Evolutionary conservation across 352 stramenopile species (phyloP).

Genomic region (Phytophthora idaei): DNA sequence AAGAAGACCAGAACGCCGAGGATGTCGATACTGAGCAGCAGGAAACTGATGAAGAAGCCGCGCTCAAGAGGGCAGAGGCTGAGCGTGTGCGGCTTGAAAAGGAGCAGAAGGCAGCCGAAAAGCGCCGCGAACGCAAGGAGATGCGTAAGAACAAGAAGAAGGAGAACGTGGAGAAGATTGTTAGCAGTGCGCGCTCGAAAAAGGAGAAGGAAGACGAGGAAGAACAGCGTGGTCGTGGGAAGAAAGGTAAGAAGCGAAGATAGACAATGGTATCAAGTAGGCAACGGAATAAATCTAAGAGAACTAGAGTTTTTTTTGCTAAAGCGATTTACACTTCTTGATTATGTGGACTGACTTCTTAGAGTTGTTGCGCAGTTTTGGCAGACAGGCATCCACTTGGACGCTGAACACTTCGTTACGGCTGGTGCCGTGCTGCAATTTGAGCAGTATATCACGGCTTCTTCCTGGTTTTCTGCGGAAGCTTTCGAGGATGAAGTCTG

Average conservation of each 20-base stretch:
- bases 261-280: constrained; percentile 18
- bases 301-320: neutral
- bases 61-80: constrained; percentile 39
- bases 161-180: constrained; percentile 75
- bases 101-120: constrained; percentile 79
- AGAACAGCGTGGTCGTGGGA: constrained; percentile 38
- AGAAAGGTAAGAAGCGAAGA: constrained; percentile 47
- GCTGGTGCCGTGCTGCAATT: constrained; percentile 58
- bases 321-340: constrained; percentile 4
- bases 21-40: constrained; percentile 32
- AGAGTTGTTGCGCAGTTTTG: constrained; percentile 52
- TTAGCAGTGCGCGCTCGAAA: constrained; percentile 51
- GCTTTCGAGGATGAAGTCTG: constrained; percentile 3
- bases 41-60: constrained; percentile 41
- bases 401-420: constrained; percentile 79
- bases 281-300: neutral
- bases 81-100: constrained; percentile 69
- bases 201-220: constrained; percentile 40
- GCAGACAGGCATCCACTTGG: constrained; percentile 89
- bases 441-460: constrained; percentile 66
- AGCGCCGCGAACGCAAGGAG: constrained; percentile 81
- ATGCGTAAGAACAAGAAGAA: constrained; percentile 85
- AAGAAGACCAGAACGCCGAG: constrained; percentile 16
- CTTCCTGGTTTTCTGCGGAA: constrained; percentile 28
- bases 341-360: constrained; percentile 39